Conservation (phyloP, 352 stramenopile species). For the Globisporangium camurandrum region DNA sequence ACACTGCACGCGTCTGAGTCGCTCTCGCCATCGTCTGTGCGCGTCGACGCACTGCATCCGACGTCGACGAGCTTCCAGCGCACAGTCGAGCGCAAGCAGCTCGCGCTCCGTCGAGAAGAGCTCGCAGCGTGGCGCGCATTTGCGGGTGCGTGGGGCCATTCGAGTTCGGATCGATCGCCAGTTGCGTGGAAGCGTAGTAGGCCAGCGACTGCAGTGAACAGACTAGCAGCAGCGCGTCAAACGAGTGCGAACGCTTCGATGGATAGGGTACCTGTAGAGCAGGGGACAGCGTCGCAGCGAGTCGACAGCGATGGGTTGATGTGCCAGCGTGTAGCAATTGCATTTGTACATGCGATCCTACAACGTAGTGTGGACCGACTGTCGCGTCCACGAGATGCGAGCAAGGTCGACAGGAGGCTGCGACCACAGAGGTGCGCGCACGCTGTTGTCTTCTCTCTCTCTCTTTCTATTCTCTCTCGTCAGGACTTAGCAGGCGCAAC, state of each 20-base stretch:
- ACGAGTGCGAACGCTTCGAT: no score
- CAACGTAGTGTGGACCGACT: background rate
- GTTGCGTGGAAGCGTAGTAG: background rate
- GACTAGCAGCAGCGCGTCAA: no score
- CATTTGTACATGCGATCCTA: constrained; percentile 1
- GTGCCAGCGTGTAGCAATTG: background rate
- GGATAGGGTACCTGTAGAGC: no score
- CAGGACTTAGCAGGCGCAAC: no score
- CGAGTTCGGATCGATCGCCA: background rate
- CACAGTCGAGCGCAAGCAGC: constrained; percentile 8
- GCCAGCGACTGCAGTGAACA: background rate
- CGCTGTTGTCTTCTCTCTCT: no score
- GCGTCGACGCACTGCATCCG: no score
- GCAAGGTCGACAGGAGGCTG: no score
- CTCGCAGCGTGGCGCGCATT: constrained; percentile 2
- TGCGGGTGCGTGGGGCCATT: constrained; percentile 3
- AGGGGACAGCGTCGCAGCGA: background rate
- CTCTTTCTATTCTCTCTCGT: no score
- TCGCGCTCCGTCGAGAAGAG: constrained; percentile 6
- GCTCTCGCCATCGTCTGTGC: no score
- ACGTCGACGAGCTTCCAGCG: constrained; percentile 9
- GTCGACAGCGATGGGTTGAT: background rate
- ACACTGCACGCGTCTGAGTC: background rate
- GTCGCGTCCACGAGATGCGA: background rate
- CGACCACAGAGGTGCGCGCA: no score